Conservation (phyloP, 441 rosid species). For the Kokia cookei region DNA sequence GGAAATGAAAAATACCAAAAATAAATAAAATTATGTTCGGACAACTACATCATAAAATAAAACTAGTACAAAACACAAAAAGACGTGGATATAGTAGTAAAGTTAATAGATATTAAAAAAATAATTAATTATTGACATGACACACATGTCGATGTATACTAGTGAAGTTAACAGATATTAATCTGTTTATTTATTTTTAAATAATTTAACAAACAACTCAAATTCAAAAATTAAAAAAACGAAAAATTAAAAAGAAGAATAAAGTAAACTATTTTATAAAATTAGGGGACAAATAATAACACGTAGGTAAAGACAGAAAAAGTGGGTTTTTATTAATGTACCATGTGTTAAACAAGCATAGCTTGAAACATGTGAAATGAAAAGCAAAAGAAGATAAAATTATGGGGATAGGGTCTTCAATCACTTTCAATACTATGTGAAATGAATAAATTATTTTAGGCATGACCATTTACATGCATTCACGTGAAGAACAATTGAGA, state of each 20-base stretch:
- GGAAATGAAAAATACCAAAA: no score
- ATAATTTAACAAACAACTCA: accelerated
- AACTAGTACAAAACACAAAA: no score
- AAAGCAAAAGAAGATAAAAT: neutral
- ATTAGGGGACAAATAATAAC: no score
- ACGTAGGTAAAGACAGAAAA: no score
- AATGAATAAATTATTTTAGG: neutral
- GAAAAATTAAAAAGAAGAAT: no score
- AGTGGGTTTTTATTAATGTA: neutral
- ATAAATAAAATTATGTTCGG: no score
- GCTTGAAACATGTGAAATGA: neutral
- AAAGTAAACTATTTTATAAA: no score
- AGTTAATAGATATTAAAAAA: no score
- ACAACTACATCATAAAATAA: no score
- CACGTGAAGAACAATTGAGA: neutral
- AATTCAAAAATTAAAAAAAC: no score
- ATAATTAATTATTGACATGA: no score
- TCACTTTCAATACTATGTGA: neutral
- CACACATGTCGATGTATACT: accelerated
- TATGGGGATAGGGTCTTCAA: neutral
- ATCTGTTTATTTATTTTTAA: accelerated
- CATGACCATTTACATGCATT: neutral
- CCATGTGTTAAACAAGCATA: neutral
- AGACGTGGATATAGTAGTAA: no score
- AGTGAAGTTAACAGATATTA: accelerated